A percentile compares a stretch with the other conserved stretches of the same genome.
Conservation (phyloP, 208 protist species). For the Crithidia thermophila region DNA sequence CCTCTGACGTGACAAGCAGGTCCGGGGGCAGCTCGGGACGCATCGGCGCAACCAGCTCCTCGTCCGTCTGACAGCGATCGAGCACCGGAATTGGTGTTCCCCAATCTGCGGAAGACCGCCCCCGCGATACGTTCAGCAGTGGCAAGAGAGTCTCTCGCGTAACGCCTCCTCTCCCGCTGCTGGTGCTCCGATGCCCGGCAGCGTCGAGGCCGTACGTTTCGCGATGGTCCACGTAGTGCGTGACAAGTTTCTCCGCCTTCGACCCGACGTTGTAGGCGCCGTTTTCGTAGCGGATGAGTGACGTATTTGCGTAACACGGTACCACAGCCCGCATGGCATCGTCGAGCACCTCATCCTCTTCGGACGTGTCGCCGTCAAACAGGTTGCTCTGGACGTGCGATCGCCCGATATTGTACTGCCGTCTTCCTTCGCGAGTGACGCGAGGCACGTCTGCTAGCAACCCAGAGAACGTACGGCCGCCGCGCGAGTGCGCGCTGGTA, state of each 20-base stretch:
- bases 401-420: slow-evolving; percentile 81
- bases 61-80: slow-evolving; percentile 20
- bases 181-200: slow-evolving; percentile 15
- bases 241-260: slow-evolving; percentile 39
- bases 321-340: slow-evolving; percentile 84
- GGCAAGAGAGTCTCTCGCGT: slow-evolving; percentile 13
- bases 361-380: slow-evolving; percentile 42
- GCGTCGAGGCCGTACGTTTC: slow-evolving; percentile 67
- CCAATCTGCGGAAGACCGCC: slow-evolving; percentile 21
- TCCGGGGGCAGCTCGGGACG: slow-evolving; percentile 25
- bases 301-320: slow-evolving; percentile 57
- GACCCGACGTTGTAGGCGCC: slow-evolving; percentile 87
- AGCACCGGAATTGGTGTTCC: slow-evolving; percentile 13
- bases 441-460: slow-evolving; percentile 43
- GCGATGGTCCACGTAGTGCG: slow-evolving; percentile 72
- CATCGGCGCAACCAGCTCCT: background rate
- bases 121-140: background rate
- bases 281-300: slow-evolving; percentile 69
- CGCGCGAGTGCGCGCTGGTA: background rate
- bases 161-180: background rate
- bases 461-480: slow-evolving; percentile 29
- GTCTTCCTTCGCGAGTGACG: slow-evolving; percentile 60
- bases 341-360: slow-evolving; percentile 75
- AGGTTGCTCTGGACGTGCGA: slow-evolving; percentile 38
- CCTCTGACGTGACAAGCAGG: slow-evolving; percentile 24